Conservation (phyloP, 805 yeast genomes). For the Myxozyma neotropica region DNA sequence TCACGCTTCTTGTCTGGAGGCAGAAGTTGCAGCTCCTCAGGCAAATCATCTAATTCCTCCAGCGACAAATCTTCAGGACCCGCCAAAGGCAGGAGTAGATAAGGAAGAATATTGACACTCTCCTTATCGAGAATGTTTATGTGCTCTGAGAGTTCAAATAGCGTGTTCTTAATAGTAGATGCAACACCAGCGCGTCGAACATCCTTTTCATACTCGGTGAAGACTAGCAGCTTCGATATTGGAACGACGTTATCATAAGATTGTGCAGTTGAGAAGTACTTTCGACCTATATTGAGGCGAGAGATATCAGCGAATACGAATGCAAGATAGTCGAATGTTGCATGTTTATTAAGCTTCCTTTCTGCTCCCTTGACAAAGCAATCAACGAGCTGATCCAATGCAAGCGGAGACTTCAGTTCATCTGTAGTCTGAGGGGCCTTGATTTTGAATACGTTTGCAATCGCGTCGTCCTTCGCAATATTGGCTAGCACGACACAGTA, state of each 20-base stretch:
- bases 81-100: constrained; percentile 77
- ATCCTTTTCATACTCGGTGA: constrained; percentile 75
- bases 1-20: constrained; percentile 79
- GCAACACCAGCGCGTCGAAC: constrained; percentile 91
- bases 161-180: constrained; percentile 84
- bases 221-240: constrained; percentile 74
- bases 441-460: constrained; percentile 38
- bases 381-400: constrained; percentile 82
- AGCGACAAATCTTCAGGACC: constrained; percentile 74
- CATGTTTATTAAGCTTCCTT: constrained; percentile 67
- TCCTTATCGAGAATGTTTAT: constrained; percentile 59
- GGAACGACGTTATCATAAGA: constrained; percentile 77
- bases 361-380: constrained; percentile 85
- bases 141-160: constrained; percentile 79
- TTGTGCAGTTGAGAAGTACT: constrained; percentile 73
- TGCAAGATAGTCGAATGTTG: constrained; percentile 79
- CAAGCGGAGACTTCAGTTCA: constrained; percentile 15
- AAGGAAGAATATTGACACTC: constrained; percentile 74
- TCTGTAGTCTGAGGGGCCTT: constrained; percentile 4
- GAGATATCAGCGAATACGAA: constrained; percentile 90
- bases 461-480: constrained; percentile 73
- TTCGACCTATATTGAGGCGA: constrained; percentile 54
- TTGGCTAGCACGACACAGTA: constrained; percentile 84
- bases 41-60: constrained; percentile 84
- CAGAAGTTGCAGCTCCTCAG: constrained; percentile 81